These are phyloP conservation scores for Rhododendron mucronatum DNA, from an alignment of 148 eudicot species.

Conservation along the genomic window DNA sequence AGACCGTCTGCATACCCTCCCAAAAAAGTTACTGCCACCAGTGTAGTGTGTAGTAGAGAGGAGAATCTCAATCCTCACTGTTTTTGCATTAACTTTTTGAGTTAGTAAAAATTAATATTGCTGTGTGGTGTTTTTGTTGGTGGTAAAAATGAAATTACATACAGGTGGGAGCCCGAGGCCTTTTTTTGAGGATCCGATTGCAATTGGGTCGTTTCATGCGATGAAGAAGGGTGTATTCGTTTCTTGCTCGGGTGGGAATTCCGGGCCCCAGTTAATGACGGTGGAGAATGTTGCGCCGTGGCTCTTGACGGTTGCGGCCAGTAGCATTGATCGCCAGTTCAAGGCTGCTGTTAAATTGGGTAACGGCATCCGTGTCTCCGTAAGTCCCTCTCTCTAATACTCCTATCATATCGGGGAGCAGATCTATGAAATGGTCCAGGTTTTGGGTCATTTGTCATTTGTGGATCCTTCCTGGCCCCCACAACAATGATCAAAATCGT, in stretches of 20 bases:
- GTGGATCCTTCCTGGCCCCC: too few relatives aligned
- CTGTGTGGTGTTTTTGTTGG: not conserved
- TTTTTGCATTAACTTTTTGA: not conserved
- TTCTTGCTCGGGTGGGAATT: conserved; percentile 57
- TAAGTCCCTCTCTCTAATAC: conserved; percentile 21
- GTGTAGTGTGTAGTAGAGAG: too few relatives aligned
- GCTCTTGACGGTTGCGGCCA: conserved; percentile 65
- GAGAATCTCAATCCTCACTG: too few relatives aligned
- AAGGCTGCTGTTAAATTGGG: conserved; percentile 50
- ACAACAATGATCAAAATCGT: too few relatives aligned
- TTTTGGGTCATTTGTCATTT: too few relatives aligned
- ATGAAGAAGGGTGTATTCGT: conserved; percentile 52
- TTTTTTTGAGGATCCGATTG: conserved; percentile 40
- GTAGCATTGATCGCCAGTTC: conserved; percentile 49
- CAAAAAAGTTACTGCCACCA: too few relatives aligned
- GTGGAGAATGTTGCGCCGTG: conserved; percentile 70
- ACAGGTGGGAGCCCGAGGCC: conserved; percentile 19
- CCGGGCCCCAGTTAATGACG: conserved; percentile 37
- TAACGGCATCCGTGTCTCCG: conserved; percentile 38
- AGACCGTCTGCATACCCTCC: too few relatives aligned
- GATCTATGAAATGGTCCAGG: too few relatives aligned
- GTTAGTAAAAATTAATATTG: not conserved
- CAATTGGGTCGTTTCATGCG: conserved; percentile 81
- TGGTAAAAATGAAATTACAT: not conserved
- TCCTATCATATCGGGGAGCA: too few relatives aligned